Evolutionary conservation across 495 filamentous ascomycete genomes (phyloP).

Genomic region (Penicillium daleae): DNA sequence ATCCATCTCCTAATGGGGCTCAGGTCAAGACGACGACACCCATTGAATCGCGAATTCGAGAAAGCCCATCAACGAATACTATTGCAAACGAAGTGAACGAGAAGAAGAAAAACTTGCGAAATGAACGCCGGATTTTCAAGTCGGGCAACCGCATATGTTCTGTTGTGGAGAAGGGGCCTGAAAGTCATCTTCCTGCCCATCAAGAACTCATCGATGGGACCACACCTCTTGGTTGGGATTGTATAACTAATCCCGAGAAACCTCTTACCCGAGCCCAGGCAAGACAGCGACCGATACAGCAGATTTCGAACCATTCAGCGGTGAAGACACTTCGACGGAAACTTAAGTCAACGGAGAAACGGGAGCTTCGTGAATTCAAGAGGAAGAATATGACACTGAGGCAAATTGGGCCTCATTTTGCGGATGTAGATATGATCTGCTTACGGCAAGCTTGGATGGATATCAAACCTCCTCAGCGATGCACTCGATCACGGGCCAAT

Average conservation of each 20-base stretch:
- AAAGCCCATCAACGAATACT: too few relatives aligned
- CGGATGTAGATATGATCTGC: background rate
- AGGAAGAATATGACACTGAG: background rate
- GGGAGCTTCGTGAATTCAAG: background rate
- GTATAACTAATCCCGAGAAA: background rate
- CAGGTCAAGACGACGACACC: too few relatives aligned
- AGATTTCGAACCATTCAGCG: background rate
- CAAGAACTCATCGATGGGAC: background rate
- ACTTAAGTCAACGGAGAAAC: background rate
- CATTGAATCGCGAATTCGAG: too few relatives aligned
- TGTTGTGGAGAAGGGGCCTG: background rate
- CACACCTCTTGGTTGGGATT: background rate
- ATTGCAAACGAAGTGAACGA: conserved; percentile 11
- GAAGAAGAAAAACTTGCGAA: conserved; percentile 5
- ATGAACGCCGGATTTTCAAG: background rate
- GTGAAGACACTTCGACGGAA: background rate
- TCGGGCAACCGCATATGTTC: conserved; percentile 8
- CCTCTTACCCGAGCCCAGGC: background rate
- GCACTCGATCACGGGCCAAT: background rate
- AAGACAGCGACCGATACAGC: background rate
- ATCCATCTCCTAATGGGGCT: too few relatives aligned
- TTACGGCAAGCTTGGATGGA: background rate
- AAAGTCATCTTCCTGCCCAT: background rate
- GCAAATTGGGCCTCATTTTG: background rate
- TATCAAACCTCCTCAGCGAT: background rate